Evolutionary conservation across 2,329 filamentous ascomycete species (phyloP), one percentile per base, ranked within the genome.

Genomic region (Aspergillus viridinutans): DNA sequence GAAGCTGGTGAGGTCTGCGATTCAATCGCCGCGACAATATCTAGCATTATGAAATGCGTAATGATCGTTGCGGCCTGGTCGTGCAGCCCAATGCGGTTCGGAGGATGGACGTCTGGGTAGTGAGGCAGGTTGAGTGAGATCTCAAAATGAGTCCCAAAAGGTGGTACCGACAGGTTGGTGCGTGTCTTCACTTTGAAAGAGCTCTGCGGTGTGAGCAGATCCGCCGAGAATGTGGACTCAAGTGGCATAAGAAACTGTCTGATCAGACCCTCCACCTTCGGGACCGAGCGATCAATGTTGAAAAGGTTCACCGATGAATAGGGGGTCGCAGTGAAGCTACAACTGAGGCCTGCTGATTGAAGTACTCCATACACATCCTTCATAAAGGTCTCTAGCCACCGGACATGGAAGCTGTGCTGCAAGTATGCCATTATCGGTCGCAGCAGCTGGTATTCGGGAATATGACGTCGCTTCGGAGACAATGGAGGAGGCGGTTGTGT

Each of bases 401-500:
- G 64, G 4, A 72, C 64, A 42, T 76, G 66, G 4, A 70, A 71
- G 38, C 65, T 64, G 52, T 87, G 84, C 52, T 82, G 77, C 12
- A 85, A 70, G 45, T 82, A 78, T 3, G 78, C 76, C 17, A 85
- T 71, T 6, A 88, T 71, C 2, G 85, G 83, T 12, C 84, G 81
- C 20, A 90, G 72, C 23, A 90, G 76, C n/a, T 78, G 74, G 53
- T 85, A 81, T 48, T 83, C 76, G 2, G 78, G 78, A 6, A 73
- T 75, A 23, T 80, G 69, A 38, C 78, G 77, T 58, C 80, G 81
- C 52, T 78, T 77, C 17, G 77, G 75, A 9, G 78, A 76, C 58
- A 86, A 68, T 5, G 86, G 82, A 7, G 78, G 76, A 8, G 87
- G 86, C 1, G 85, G 79, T 29, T 86, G 83, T 1, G 87, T 88